Base-by-base conservation (phyloP, 257 asterid species). In the Nicotiana sylvestris region DNA sequence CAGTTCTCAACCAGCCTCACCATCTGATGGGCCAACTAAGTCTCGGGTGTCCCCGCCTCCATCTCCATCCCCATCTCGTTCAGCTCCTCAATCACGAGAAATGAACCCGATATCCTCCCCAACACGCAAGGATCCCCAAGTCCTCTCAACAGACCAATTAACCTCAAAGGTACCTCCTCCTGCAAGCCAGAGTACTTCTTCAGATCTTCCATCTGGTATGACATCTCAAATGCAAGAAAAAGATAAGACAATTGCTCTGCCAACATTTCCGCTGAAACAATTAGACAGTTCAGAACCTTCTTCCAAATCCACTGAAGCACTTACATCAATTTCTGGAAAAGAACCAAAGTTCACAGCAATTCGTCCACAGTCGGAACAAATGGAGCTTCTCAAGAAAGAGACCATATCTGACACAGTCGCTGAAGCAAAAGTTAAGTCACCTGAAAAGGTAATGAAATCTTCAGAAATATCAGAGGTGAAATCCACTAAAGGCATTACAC, bases 1-100 rank as follows among this genome's bases (percentile, higher is more conserved):
- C 66, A 67, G 87, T 62, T 85, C 92, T 55, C 87, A 86, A 61
- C 83, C 87, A 51, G 81, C 82, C 39, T 86, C 94, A 56, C 90
- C 89, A 78, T 46, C 87, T 83, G 85, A 78, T 78, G 82, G 56
- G 32, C 35, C 72, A 39, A 27, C 87, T 39, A 39, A 39, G 9
- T 39, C 46, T 39, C 46, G 9, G 1, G 1, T 39, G 8, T 39
- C 46, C 46, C 46, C 2, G 46, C 46, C 46, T 39, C 46, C 46
- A 39, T 7, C 46, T 39, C 46, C 46, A 39, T 39, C 92, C 35
- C 91, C 87, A 27, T 83, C 92, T 79, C 85, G 57, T 27, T 70
- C 84, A 56, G 57, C 84, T 49, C 77, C 89, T 27, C 88, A 86
- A 81, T 30, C 91, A 21, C 85, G 51, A 64, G 77, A 86, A 56